These are phyloP conservation scores for Arabidopsis hybrid DNA, from an alignment of 441 rosid species.

Conservation along the genomic window DNA sequence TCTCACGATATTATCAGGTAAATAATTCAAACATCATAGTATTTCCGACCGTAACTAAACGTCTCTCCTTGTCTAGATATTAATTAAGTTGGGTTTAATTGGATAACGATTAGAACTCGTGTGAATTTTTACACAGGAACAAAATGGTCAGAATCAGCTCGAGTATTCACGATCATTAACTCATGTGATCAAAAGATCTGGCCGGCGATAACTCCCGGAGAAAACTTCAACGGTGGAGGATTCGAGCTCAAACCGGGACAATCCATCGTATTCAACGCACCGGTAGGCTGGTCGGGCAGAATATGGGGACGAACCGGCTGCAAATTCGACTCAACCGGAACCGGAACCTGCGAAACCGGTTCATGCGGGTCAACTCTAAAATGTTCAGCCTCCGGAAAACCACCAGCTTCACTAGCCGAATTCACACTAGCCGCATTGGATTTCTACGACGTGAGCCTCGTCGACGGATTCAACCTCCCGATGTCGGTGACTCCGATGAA, in stretches of 20 bases:
- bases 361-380: conserved; percentile 66
- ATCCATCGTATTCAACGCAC: conserved; percentile 67
- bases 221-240: conserved; percentile 78
- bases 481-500: conserved; percentile 66
- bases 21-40: neutral
- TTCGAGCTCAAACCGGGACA: conserved; percentile 69
- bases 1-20: conserved; percentile 58
- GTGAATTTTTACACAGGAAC: conserved; percentile 48
- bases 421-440: conserved; percentile 69
- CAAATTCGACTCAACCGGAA: conserved; percentile 69
- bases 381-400: conserved; percentile 64
- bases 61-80: neutral
- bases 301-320: conserved; percentile 95
- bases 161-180: conserved; percentile 80
- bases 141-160: conserved; percentile 48
- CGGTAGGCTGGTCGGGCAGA: conserved; percentile 84
- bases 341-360: conserved; percentile 81
- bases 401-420: conserved; percentile 89
- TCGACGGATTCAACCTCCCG: conserved; percentile 87
- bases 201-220: conserved; percentile 88
- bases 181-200: conserved; percentile 73
- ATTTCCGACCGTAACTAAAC: neutral
- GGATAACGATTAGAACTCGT: neutral
- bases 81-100: neutral
- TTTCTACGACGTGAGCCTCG: conserved; percentile 90